Evolutionary conservation across 1,284 basidiomycete species (phyloP), one percentile per base, ranked within the genome.

Genomic region (Heliocybe sulcata): DNA sequence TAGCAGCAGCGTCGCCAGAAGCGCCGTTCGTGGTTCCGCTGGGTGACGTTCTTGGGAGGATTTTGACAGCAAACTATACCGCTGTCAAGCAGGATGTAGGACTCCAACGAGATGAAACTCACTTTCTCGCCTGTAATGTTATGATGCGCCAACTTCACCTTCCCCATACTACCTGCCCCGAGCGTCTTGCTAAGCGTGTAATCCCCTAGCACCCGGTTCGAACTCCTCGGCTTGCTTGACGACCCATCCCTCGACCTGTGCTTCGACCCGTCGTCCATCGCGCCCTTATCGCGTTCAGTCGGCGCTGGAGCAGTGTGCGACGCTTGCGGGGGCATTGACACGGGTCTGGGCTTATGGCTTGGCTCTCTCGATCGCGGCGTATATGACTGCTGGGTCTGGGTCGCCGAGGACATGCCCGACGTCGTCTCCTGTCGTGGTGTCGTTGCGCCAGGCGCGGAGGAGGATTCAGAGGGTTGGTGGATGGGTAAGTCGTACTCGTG

Each of bases 91-190:
- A 52, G 6, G 10, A 35, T 31, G 19, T 3, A 19, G 6, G 8
- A 48, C 72, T 29, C 3, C 6, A 22, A 49, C 9, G 45, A 4
- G 10, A 26, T 23, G 16, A 20, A 12, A 26, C 83, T 64, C 60
- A 96, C 96, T 83, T 96, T 97, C 73, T 98, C 94, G 45, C 91
- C 91, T 1, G 92, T 91, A 61, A 86, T 68, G 61, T 90, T 91
- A 68, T 96, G 93, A 42, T 90, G 88, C 6, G 93, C 96, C 19
- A 98, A 83, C 77, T 98, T 99, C 65, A 99, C 97, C 69, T 98
- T 98, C 62, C 96, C 97, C 95, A 99, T 99, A 69, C 92, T 95
- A 35, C 97, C 96, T 38, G 94, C 94, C 51, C 97, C 96, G 33
- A 99, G 80, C 2, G 96, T 98, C 80, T 98, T 98, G 64, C 92